Conservation (phyloP, 805 yeast species). For the Teunomyces pallodes region DNA sequence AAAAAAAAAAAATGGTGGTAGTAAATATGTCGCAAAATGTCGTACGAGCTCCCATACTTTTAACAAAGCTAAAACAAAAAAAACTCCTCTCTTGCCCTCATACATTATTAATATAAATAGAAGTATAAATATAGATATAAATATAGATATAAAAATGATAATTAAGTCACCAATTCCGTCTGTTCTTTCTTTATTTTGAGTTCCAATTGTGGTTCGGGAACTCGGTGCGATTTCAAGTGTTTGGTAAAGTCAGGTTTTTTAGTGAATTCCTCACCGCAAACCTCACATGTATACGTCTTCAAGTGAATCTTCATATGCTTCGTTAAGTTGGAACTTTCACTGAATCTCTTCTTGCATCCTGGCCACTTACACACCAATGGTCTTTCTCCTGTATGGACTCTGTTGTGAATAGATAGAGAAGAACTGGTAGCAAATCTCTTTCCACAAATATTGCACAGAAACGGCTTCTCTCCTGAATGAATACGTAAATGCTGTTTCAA, state of each 20-base stretch:
- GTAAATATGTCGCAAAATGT: background rate
- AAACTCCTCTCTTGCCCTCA: no score
- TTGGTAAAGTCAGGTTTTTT: constrained; percentile 38
- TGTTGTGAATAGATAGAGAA: constrained; percentile 74
- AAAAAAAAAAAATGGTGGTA: constrained; percentile 1
- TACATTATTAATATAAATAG: background rate
- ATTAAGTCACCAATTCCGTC: background rate
- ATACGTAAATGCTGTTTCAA: constrained; percentile 77
- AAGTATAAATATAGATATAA: background rate
- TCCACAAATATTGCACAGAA: constrained; percentile 65
- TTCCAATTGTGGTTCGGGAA: background rate
- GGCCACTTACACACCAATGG: constrained; percentile 79
- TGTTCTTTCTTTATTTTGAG: background rate
- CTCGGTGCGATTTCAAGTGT: constrained; percentile 29
- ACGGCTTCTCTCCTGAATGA: constrained; percentile 92
- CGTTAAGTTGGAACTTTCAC: constrained; percentile 84
- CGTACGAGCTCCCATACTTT: background rate
- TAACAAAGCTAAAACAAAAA: no score
- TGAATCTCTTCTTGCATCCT: constrained; percentile 79
- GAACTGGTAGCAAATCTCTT: constrained; percentile 81
- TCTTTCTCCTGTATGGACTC: constrained; percentile 89
- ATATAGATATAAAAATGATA: background rate
- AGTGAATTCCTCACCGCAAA: constrained; percentile 54
- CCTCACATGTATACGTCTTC: constrained; percentile 48
- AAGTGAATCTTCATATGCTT: constrained; percentile 84